Conservation (phyloP, 2,329 filamentous ascomycete species). For the Chaetothyriales sp. region DNA sequence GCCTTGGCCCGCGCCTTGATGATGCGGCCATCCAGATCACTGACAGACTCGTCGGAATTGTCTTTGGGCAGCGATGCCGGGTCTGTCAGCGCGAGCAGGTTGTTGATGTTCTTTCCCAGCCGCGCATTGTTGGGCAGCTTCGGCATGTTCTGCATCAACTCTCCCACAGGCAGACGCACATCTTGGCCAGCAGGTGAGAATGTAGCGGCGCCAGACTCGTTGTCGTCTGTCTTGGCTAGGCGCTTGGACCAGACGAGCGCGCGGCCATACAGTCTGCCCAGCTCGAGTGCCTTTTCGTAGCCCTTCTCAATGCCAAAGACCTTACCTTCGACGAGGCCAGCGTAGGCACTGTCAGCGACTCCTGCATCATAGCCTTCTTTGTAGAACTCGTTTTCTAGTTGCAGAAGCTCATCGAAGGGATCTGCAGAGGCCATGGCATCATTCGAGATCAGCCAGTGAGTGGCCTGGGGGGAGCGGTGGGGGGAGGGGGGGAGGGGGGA, state of each 20-base stretch:
- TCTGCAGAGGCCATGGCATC: conserved; percentile 28
- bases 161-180: background rate
- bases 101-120: conserved; percentile 61
- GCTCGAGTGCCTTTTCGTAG: conserved; percentile 78
- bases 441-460: background rate
- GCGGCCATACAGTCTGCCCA: conserved; percentile 65
- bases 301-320: conserved; percentile 84
- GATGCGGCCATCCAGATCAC: conserved; percentile 78
- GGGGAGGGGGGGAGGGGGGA: no score
- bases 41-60: conserved; percentile 79
- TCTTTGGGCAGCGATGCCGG: conserved; percentile 61
- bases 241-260: conserved; percentile 55
- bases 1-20: conserved; percentile 72
- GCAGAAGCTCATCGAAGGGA: conserved; percentile 44
- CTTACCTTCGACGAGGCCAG: conserved; percentile 76
- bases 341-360: conserved; percentile 56
- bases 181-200: background rate
- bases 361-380: conserved; percentile 67
- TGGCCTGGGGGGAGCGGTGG: background rate
- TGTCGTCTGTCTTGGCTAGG: conserved; percentile 46
- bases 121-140: conserved; percentile 44
- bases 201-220: background rate
- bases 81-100: conserved; percentile 65
- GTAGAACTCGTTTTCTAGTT: conserved; percentile 60
- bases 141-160: background rate